Percentiles rank a stretch among this genome's conserved stretches.
These are phyloP conservation scores for Aschersonia sp. DNA, from an alignment of 2,329 filamentous ascomycete species.

Conservation along the genomic window DNA sequence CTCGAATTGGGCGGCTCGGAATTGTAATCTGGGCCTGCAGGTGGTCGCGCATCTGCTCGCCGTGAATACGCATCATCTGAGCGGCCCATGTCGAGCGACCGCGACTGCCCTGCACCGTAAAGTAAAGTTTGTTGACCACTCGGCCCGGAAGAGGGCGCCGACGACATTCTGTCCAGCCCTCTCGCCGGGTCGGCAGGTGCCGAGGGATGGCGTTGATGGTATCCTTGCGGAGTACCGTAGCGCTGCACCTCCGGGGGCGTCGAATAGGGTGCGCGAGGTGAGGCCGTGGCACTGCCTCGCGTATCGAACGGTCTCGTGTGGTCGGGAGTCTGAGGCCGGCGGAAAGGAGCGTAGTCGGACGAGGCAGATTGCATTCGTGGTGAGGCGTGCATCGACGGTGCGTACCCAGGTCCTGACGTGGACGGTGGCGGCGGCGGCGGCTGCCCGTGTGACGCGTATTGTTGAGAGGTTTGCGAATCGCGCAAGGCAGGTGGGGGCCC, in stretches of 20 bases:
- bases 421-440: conserved; percentile 13
- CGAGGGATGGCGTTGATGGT: conserved; percentile 34
- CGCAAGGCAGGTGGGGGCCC: conserved; percentile 29
- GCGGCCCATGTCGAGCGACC: conserved; percentile 30
- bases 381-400: conserved; percentile 36
- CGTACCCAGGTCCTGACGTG: conserved; percentile 28
- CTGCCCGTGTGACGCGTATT: conserved; percentile 27
- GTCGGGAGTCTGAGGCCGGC: conserved; percentile 62
- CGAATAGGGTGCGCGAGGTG: conserved; percentile 35
- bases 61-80: conserved; percentile 30
- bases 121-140: conserved; percentile 35
- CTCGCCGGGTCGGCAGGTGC: conserved; percentile 29
- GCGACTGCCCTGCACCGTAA: conserved; percentile 27
- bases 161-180: conserved; percentile 21
- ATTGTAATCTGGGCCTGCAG: conserved; percentile 33
- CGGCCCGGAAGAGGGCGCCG: conserved; percentile 30
- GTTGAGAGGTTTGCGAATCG: conserved; percentile 23
- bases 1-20: conserved; percentile 33
- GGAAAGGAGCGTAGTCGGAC: conserved; percentile 46
- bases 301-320: conserved; percentile 41
- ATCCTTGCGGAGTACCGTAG: conserved; percentile 45
- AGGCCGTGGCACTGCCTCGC: conserved; percentile 28
- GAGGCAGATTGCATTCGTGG: conserved; percentile 39
- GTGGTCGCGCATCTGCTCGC: conserved; percentile 30
- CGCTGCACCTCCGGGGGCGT: conserved; percentile 45